These are phyloP conservation scores for Ustulina deusta DNA, from an alignment of 2,329 filamentous ascomycete genomes.

Conservation along the genomic window DNA sequence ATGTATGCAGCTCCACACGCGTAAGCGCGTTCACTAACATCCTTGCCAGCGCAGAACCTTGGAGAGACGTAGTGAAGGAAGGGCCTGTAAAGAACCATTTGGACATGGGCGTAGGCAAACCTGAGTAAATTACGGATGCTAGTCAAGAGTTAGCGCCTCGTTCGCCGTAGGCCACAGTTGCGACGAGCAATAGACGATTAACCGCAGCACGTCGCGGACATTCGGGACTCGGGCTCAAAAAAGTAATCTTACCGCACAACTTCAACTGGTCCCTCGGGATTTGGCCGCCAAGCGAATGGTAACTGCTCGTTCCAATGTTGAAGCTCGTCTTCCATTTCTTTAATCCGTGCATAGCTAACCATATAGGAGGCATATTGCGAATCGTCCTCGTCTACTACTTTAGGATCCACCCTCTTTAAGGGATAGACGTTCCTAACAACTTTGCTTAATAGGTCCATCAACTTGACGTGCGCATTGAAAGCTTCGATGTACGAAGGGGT, in stretches of 20 bases:
- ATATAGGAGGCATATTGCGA: conserved; percentile 65
- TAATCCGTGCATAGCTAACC: conserved; percentile 72
- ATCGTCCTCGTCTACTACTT: conserved; percentile 55
- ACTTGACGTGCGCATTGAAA: conserved; percentile 72
- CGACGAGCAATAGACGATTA: not conserved
- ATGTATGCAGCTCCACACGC: conserved; percentile 75
- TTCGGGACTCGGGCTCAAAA: not conserved
- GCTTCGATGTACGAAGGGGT: conserved; percentile 71
- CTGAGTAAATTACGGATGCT: conserved; percentile 80
- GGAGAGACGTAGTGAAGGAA: conserved; percentile 87
- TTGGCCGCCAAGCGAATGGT: conserved; percentile 82
- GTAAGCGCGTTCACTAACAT: conserved; percentile 81
- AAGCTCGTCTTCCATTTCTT: conserved; percentile 73
- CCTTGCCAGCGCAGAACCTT: conserved; percentile 65
- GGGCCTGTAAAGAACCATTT: conserved; percentile 84
- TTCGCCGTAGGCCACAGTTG: not conserved
- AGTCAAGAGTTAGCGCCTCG: conserved; percentile 38
- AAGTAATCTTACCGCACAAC: conserved; percentile 74
- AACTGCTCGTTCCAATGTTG: conserved; percentile 74
- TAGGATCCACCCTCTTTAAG: conserved; percentile 66
- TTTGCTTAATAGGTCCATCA: conserved; percentile 74
- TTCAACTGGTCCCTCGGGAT: conserved; percentile 78
- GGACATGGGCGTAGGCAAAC: conserved; percentile 84
- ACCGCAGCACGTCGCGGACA: not conserved
- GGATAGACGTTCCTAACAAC: conserved; percentile 76